These are phyloP conservation scores for Gillenia trifoliata DNA, from an alignment of 306 rosid genomes.

Conservation along the genomic window DNA sequence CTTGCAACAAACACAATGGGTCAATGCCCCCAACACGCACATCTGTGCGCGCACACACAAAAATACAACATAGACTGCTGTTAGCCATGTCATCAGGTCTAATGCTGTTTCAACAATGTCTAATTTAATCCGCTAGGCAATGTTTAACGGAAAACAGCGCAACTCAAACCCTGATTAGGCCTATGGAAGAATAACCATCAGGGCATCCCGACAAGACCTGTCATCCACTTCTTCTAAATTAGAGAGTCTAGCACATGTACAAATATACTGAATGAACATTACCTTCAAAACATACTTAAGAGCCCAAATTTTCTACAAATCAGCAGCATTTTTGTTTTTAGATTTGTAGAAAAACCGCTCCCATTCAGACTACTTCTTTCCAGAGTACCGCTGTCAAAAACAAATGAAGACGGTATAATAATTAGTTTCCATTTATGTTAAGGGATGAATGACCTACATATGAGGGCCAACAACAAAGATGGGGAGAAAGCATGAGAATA, in stretches of 20 bases:
- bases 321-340: neutral
- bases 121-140: neutral
- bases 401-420: neutral
- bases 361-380: slow-evolving; percentile 6
- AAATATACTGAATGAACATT: neutral
- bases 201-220: neutral
- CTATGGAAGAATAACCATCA: neutral
- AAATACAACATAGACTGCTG: neutral
- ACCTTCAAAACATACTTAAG: slow-evolving; percentile 1
- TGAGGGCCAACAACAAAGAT: neutral
- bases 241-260: slow-evolving; percentile 11
- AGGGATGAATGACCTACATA: neutral
- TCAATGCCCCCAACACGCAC: too few relatives aligned
- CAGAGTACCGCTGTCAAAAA: slow-evolving; percentile 12
- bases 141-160: neutral
- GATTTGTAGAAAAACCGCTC: neutral
- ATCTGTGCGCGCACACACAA: too few relatives aligned
- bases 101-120: neutral
- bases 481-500: neutral
- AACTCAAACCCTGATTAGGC: neutral
- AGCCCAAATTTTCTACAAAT: slow-evolving; percentile 1
- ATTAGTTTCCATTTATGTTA: neutral
- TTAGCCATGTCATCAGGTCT: neutral
- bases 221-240: slow-evolving; percentile 12
- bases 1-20: neutral